Evolutionary conservation across 768 basidiomycete species (phyloP), one percentile per base, ranked within the genome.

Genomic region (Mycena crocata): DNA sequence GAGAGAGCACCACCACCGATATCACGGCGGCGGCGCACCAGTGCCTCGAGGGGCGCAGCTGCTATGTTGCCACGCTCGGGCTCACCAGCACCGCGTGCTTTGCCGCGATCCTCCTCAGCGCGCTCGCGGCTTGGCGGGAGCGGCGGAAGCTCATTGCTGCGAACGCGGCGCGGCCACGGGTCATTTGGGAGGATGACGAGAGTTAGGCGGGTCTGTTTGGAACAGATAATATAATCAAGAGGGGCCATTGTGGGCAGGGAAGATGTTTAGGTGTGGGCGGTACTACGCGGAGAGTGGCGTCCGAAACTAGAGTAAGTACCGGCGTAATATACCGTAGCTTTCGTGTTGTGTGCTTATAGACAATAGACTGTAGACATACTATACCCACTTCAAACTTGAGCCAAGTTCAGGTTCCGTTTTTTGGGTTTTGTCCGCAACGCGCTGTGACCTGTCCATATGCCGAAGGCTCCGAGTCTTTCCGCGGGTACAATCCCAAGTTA

Each of bases 1-100:
- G 51, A 28, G 69, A 70, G 69, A 70, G 49, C 51, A 67, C 69
- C 19, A 44, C 57, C 26, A 50, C 40, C 7, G 55, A 14, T 14
- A 24, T 28, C 9, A 5, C 58, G 19, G 28, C 17, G 6, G 37
- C 26, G 24, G 75, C 77, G 42, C 80, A 80, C 28, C 85, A 84
- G 59, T 87, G 86, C 64, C 74, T 86, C 37, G 76, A 82, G 44
- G 86, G 86, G 14, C 80, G 69, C 26, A 59, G 51, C 57, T 70
- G 69, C 58, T 70, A 70, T 32, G 78, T 74, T 31, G 71, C 75
- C 23, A 55, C 79, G 31, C 65, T 82, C 13, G 76, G 77, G 14
- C 71, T 83, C 31, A 83, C 82, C 1, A 72, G 76, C 3, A 57
- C 73, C 7, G 81, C 80, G 21, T 83, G 82, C 42, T 71, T 76